A percentile compares a stretch with the other conserved stretches of the same genome.
Conservation (phyloP, 768 basidiomycete genomes). For the Rhizopogon roseolus region DNA sequence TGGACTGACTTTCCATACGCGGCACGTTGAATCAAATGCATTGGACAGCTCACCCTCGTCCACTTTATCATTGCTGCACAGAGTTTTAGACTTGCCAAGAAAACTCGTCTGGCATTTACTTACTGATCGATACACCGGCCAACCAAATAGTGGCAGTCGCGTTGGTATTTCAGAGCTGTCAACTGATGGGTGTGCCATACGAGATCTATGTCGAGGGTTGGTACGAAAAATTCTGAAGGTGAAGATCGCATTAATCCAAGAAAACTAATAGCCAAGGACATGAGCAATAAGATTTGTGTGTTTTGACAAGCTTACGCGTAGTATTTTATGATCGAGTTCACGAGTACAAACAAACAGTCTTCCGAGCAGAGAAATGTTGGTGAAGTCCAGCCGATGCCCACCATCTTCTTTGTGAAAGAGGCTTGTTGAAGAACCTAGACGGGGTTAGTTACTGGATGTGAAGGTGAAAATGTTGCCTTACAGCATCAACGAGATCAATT, state of each 20-base stretch:
- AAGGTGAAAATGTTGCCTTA: conserved; percentile 18
- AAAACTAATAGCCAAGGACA: conserved; percentile 27
- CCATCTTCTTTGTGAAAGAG: conserved; percentile 50
- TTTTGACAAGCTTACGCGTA: conserved; percentile 37
- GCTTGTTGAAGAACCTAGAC: conserved; percentile 48
- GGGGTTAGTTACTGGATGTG: background rate
- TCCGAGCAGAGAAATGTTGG: conserved; percentile 31
- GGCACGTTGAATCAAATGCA: conserved; percentile 45
- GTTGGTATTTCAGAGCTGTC: conserved; percentile 33
- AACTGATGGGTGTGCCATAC: conserved; percentile 72
- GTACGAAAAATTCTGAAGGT: conserved; percentile 41
- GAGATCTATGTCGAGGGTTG: conserved; percentile 66
- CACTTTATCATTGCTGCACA: conserved; percentile 44
- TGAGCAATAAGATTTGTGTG: too few species aligned
- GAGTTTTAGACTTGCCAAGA: background rate
- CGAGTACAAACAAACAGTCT: too few species aligned
- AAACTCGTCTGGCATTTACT: conserved; percentile 9
- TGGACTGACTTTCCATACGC: conserved; percentile 38
- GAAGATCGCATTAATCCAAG: conserved; percentile 47
- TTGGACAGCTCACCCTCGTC: conserved; percentile 39
- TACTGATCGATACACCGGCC: conserved; percentile 51
- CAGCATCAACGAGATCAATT: conserved; percentile 51
- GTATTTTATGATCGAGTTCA: conserved; percentile 48
- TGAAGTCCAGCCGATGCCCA: conserved; percentile 44
- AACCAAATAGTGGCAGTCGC: conserved; percentile 33